Percentiles rank a stretch among this genome's conserved stretches.
Conservation (phyloP, 257 asterid species). For the Craterostigma plantagineum region DNA sequence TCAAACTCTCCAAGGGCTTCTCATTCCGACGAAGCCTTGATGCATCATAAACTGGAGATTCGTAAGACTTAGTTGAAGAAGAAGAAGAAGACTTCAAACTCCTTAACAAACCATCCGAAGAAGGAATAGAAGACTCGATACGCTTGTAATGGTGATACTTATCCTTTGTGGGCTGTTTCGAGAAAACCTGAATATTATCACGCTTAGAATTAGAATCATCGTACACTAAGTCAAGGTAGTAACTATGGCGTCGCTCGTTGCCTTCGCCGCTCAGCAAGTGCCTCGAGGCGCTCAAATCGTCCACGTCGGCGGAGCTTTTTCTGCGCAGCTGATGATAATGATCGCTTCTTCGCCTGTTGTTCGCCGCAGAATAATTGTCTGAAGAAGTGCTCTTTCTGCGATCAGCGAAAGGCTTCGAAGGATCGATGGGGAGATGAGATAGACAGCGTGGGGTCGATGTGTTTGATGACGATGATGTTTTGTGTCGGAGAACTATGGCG, state of each 20-base stretch:
- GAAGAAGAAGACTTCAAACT: no score
- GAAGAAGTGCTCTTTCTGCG: constrained; percentile 1
- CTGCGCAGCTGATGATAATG: background rate
- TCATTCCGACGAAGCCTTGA: no score
- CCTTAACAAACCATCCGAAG: no score
- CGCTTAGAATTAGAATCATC: background rate
- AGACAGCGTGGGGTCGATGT: background rate
- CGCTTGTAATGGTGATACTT: no score
- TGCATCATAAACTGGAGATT: no score
- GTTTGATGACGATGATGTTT: background rate
- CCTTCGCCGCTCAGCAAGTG: background rate
- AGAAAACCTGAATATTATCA: background rate
- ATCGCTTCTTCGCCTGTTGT: background rate
- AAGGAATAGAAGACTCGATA: no score
- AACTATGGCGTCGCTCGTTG: background rate
- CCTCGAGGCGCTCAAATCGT: background rate
- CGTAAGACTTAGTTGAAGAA: no score
- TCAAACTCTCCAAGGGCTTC: no score
- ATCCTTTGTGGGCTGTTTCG: no score
- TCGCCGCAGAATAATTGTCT: no score
- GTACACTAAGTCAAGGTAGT: background rate
- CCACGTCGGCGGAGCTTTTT: constrained; percentile 1
- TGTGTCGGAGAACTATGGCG: background rate
- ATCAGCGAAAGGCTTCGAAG: background rate
- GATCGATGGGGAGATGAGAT: background rate